Evolutionary conservation across 345 rosid species (phyloP).

Genomic region (Melaleuca alternifolia): DNA sequence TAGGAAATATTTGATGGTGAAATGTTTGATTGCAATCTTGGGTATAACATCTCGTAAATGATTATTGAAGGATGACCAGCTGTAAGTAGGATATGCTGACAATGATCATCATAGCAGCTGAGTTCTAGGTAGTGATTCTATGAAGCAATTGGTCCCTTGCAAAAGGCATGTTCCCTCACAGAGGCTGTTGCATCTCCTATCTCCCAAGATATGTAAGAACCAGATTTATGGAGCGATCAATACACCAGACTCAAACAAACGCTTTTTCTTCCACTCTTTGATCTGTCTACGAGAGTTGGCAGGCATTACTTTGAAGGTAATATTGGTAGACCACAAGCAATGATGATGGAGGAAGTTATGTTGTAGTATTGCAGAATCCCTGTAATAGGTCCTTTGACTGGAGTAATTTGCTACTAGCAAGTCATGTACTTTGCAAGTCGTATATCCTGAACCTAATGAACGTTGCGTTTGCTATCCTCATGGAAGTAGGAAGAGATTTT

Average conservation of each 20-base stretch:
- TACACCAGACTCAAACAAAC: background rate
- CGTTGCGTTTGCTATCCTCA: background rate
- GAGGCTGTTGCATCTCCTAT: background rate
- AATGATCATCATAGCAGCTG: background rate
- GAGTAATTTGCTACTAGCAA: background rate
- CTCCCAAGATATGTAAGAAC: background rate
- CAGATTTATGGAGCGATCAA: background rate
- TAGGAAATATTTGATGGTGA: background rate
- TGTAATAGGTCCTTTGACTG: background rate
- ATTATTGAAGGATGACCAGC: background rate
- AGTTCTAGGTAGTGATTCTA: background rate
- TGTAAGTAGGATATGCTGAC: background rate
- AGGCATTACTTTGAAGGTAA: background rate
- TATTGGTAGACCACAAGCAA: background rate
- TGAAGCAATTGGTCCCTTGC: background rate
- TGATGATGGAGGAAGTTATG: background rate
- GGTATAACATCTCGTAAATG: background rate
- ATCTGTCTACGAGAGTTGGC: background rate
- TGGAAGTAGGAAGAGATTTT: background rate
- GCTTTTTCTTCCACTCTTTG: background rate
- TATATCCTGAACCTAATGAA: background rate
- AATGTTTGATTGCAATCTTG: background rate
- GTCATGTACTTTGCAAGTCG: background rate
- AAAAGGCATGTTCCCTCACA: background rate
- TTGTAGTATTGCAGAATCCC: background rate